phyloP scores from a whole-genome alignment of 73 alveolate genomes.

The Uronychia setigera region DNA sequence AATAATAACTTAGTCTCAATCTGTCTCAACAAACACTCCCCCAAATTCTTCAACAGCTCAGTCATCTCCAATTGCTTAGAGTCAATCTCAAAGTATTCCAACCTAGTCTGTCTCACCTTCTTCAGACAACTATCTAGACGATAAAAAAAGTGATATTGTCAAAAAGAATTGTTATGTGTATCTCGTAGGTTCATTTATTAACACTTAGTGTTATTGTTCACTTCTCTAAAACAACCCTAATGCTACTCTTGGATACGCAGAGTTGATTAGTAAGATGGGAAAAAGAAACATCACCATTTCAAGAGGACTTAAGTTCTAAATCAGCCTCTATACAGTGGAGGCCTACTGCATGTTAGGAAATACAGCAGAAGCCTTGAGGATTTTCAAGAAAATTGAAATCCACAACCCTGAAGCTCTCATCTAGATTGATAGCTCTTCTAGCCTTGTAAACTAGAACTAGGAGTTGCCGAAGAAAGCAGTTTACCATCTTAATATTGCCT shows the following conservation, averaged over 20 bases:
- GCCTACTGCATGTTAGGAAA: slow-evolving; percentile 45
- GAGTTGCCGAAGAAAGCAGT: slow-evolving; percentile 2
- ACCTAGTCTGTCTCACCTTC: too few species aligned
- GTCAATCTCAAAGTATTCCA: too few species aligned
- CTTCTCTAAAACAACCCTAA: background rate
- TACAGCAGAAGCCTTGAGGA: slow-evolving; percentile 15
- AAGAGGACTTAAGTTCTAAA: slow-evolving; percentile 12
- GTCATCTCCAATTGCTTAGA: background rate
- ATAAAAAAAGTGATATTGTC: slow-evolving; percentile 12
- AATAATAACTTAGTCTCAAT: background rate
- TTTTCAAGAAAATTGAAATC: background rate
- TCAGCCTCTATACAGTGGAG: slow-evolving; percentile 31
- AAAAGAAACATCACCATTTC: slow-evolving; percentile 10
- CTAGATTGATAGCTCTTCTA: slow-evolving; percentile 23
- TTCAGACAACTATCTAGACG: background rate
- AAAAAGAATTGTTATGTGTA: slow-evolving; percentile 16
- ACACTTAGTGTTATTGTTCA: background rate
- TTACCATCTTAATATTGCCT: slow-evolving; percentile 13
- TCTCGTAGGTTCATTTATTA: background rate
- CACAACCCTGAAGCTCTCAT: slow-evolving; percentile 15
- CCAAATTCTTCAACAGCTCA: background rate
- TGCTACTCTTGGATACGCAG: slow-evolving; percentile 18
- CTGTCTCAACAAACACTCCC: background rate
- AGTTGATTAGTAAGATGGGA: slow-evolving; percentile 19
- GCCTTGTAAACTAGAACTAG: background rate